Conservation (phyloP, 257 asterid genomes). For the Solanum pennellii region DNA sequence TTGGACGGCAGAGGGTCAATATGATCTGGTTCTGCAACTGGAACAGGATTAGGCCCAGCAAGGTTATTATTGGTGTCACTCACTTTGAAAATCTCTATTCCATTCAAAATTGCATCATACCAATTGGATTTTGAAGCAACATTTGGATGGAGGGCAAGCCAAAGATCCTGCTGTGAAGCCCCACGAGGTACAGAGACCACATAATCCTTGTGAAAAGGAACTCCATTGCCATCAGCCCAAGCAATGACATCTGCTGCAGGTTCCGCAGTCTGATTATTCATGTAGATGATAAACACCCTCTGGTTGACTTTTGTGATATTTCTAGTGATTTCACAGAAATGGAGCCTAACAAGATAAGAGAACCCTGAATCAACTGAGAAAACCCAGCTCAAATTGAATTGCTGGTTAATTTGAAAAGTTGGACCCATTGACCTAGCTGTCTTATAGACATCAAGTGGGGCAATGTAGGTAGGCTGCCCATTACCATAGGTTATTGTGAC, state of each 20-base stretch:
- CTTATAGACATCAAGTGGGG: not conserved
- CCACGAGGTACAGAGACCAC: slow-evolving; percentile 44
- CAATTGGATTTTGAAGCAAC: slow-evolving; percentile 9
- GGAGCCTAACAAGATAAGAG: slow-evolving; percentile 47
- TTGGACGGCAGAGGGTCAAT: not conserved
- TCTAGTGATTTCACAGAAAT: slow-evolving; percentile 41
- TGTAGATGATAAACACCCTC: slow-evolving; percentile 29
- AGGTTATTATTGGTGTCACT: not conserved
- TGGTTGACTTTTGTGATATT: slow-evolving; percentile 16
- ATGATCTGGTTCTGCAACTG: not conserved
- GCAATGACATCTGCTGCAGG: slow-evolving; percentile 32
- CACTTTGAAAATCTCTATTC: slow-evolving; percentile 32
- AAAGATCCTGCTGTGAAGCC: slow-evolving; percentile 48
- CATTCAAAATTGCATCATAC: slow-evolving; percentile 77
- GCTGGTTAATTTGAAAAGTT: not conserved
- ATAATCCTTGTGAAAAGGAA: slow-evolving; percentile 52
- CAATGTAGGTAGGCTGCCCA: not conserved
- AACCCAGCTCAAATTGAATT: slow-evolving; percentile 36
- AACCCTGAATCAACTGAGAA: slow-evolving; percentile 41
- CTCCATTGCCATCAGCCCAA: slow-evolving; percentile 36
- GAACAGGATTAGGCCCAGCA: not conserved
- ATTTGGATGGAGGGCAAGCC: slow-evolving; percentile 68
- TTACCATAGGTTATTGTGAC: not conserved
- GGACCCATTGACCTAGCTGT: not conserved
- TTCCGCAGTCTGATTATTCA: slow-evolving; percentile 36